Percentiles rank a stretch among this genome's conserved stretches.
Evolutionary conservation across 768 basidiomycete species (phyloP).

Genomic region (Amanita rubescens): DNA sequence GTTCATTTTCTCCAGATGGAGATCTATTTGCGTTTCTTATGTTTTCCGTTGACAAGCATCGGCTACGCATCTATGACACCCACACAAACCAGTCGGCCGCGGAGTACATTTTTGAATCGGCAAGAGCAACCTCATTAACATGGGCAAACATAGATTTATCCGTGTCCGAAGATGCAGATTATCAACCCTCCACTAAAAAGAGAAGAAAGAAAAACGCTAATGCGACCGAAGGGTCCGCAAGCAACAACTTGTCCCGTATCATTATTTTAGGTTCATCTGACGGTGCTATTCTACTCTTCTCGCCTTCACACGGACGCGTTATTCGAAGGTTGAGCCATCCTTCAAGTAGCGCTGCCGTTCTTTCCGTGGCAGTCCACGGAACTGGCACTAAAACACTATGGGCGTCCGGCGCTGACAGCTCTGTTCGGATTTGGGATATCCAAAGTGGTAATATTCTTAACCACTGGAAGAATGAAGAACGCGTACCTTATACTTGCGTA

Average conservation of each 20-base stretch:
- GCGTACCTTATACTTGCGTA: slow-evolving; percentile 49
- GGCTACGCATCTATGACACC: slow-evolving; percentile 58
- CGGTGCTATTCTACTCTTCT: slow-evolving; percentile 54
- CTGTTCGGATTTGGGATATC: slow-evolving; percentile 51
- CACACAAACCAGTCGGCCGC: slow-evolving; percentile 45
- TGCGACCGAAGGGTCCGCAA: slow-evolving; percentile 17
- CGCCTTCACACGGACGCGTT: slow-evolving; percentile 50
- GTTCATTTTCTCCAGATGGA: slow-evolving; percentile 53
- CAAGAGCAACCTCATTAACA: slow-evolving; percentile 44
- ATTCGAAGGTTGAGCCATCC: slow-evolving; percentile 49
- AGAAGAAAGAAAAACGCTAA: slow-evolving; percentile 41
- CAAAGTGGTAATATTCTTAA: slow-evolving; percentile 39
- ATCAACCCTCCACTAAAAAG: slow-evolving; percentile 40
- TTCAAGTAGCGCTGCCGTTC: slow-evolving; percentile 44
- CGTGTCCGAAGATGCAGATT: slow-evolving; percentile 15
- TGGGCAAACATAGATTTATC: slow-evolving; percentile 40
- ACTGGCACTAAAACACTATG: slow-evolving; percentile 33
- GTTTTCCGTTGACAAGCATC: slow-evolving; percentile 65
- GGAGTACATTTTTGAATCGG: slow-evolving; percentile 49
- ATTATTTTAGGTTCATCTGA: slow-evolving; percentile 55
- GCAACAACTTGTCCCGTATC: slow-evolving; percentile 27
- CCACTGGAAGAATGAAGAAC: slow-evolving; percentile 51
- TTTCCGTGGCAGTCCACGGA: slow-evolving; percentile 35
- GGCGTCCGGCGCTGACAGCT: slow-evolving; percentile 53
- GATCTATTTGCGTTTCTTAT: slow-evolving; percentile 54